Base-by-base conservation (phyloP, 768 basidiomycete genomes). In the Suillus paluster region DNA sequence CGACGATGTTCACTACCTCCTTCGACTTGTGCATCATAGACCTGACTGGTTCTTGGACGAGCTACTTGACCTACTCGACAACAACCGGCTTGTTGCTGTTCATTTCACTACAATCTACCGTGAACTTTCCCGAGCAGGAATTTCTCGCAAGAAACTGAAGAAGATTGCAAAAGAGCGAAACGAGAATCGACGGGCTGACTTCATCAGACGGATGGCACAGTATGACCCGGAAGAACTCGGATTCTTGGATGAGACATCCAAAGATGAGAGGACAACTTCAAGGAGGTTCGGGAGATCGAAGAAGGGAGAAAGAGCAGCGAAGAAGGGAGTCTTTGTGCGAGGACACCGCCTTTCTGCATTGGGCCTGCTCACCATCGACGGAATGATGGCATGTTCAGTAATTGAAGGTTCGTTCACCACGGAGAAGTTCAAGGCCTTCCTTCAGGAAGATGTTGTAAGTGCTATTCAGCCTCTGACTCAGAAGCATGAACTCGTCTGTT, bases 31-130 rank as follows among this genome's bases (percentile, higher is more conserved):
- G 38, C 41, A 57, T 1, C 63, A 64, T 21, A 33, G 62, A 10
- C 75, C 74, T 11, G 66, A 75, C 63, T 77, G 66, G 65, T 79
- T 78, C 53, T 66, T 79, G 0, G 71, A 78, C 58, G 75, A 79
- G 59, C 70, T 79, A 33, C 17, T 38, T 46, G 15, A 55, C 55
- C 9, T 64, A 57, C 19, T 63, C 10, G 14, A 57, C 27, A 6
- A 53, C 39, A 57, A 59, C 21, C 36, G 50, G 9, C 75, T 77
- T 64, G 72, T 79, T 41, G 69, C 73, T 15, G 66, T 74, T 7
- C 75, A 78, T 63, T 77, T 66, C 59, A 66, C 70, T 2, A 77
- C 77, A 0, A 73, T 78, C 39, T 67, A 68, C 56, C 66, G 69
- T 0, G 68, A 72, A 42, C 73, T 80, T 15, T 58, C 66, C 27